Evolutionary conservation across 1,284 basidiomycete species (phyloP).

Genomic region (Moesziomyces globuligerus): DNA sequence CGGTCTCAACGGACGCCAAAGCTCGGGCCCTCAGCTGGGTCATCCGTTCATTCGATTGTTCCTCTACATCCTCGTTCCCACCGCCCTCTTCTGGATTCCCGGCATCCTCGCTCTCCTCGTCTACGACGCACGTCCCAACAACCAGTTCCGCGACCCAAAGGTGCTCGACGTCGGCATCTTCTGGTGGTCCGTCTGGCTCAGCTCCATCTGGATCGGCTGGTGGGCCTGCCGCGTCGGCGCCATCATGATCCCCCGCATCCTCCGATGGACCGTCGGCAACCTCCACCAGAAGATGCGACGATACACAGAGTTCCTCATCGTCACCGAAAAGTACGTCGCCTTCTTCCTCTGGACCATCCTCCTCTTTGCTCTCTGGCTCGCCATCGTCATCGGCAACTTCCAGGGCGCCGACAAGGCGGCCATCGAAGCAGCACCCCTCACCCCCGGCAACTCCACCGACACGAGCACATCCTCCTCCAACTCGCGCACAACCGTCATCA

Average conservation of each 20-base stretch:
- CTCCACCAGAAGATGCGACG: conserved; percentile 70
- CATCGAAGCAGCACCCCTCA: conserved; percentile 29
- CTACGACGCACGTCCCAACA: conserved; percentile 70
- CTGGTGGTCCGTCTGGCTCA: conserved; percentile 90
- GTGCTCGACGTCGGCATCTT: conserved; percentile 74
- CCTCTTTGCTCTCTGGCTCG: conserved; percentile 71
- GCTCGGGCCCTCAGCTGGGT: conserved; percentile 6
- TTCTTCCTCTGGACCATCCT: conserved; percentile 78
- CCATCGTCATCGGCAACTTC: conserved; percentile 62
- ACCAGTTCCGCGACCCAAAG: conserved; percentile 68
- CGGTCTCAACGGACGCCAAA: conserved; percentile 37
- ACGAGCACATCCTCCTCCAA: conserved; percentile 19
- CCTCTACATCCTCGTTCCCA: conserved; percentile 47
- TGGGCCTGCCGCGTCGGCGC: conserved; percentile 79
- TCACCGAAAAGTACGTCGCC: conserved; percentile 69
- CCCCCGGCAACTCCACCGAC: conserved; percentile 45
- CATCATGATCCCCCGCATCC: conserved; percentile 67
- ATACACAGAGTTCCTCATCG: conserved; percentile 74
- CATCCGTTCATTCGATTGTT: conserved; percentile 34
- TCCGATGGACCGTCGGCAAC: conserved; percentile 28
- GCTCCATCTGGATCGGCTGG: conserved; percentile 83
- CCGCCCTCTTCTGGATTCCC: conserved; percentile 68
- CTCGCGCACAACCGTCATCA: conserved; percentile 24
- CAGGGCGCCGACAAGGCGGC: conserved; percentile 40
- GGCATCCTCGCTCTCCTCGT: conserved; percentile 77